Percentiles rank a stretch among this genome's conserved stretches.
phyloP scores from a whole-genome alignment of 148 eudicot species.

The Camellia granthamiana region DNA sequence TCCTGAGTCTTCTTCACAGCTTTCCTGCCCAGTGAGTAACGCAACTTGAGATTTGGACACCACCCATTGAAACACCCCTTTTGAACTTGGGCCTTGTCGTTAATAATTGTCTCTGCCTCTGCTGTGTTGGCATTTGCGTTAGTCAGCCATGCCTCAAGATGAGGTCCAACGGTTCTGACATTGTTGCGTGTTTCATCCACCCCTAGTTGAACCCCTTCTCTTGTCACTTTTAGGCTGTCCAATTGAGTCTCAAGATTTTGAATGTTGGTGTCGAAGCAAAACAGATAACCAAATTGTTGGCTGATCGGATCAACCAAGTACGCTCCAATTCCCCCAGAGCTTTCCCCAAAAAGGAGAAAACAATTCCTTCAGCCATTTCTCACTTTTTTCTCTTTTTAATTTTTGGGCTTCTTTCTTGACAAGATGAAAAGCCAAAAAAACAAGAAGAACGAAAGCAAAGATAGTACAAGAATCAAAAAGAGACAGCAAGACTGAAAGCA shows the following conservation, averaged over 20 bases:
- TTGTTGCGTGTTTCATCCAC: slow-evolving; percentile 10
- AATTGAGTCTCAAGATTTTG: not conserved
- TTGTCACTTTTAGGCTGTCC: not conserved
- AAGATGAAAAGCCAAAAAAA: no score
- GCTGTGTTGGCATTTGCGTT: not conserved
- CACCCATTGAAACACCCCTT: not conserved
- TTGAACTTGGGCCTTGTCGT: not conserved
- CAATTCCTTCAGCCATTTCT: not conserved
- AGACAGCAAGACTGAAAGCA: no score
- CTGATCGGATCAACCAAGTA: slow-evolving; percentile 8
- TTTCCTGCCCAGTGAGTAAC: slow-evolving; percentile 11
- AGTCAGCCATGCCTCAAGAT: slow-evolving; percentile 7
- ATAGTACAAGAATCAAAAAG: no score
- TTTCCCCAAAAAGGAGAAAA: not conserved
- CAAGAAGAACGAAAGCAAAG: no score
- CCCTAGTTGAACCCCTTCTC: not conserved
- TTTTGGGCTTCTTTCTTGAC: no score
- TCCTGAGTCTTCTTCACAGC: slow-evolving; percentile 7
- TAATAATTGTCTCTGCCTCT: not conserved
- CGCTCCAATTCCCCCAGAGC: not conserved
- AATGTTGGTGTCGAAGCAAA: slow-evolving; percentile 8
- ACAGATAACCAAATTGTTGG: slow-evolving; percentile 10
- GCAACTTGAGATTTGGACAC: slow-evolving; percentile 2
- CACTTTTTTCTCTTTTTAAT: no score
- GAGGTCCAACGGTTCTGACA: not conserved